Conservation (phyloP, 805 yeast species). For the Yamadazyma laniorum region DNA sequence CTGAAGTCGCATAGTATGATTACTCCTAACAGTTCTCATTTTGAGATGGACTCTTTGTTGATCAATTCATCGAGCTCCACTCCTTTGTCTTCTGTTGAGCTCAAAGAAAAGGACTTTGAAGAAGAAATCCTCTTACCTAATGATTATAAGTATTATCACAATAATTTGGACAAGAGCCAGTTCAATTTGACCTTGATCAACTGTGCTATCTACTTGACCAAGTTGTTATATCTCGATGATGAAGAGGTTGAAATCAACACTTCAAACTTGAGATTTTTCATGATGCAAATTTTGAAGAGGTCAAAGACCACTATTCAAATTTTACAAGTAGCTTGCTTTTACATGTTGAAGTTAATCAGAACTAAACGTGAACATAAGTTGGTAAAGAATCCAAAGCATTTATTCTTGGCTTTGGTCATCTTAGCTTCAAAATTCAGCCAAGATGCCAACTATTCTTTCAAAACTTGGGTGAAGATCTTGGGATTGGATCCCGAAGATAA, state of each 20-base stretch:
- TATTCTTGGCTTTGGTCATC: slow-evolving; percentile 65
- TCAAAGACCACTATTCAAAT: slow-evolving; percentile 53
- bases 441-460: slow-evolving; percentile 67
- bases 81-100: slow-evolving; percentile 1
- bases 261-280: slow-evolving; percentile 41
- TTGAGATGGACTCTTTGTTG: background rate
- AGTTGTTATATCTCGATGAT: slow-evolving; percentile 27
- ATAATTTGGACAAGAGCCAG: slow-evolving; percentile 38
- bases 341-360: slow-evolving; percentile 49
- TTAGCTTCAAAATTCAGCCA: slow-evolving; percentile 71
- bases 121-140: slow-evolving; percentile 25
- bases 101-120: slow-evolving; percentile 2
- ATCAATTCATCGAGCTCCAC: background rate
- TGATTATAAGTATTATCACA: slow-evolving; percentile 39
- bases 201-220: slow-evolving; percentile 34
- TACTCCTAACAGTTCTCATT: background rate
- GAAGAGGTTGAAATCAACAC: slow-evolving; percentile 14
- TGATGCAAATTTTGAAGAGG: slow-evolving; percentile 34
- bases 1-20: background rate
- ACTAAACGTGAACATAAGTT: slow-evolving; percentile 8
- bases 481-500: slow-evolving; percentile 42
- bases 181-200: slow-evolving; percentile 40
- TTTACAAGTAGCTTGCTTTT: slow-evolving; percentile 65
- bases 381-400: slow-evolving; percentile 51
- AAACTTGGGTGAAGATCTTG: slow-evolving; percentile 72